These are phyloP conservation scores for Cadophora sp. DNA, from an alignment of 2,329 filamentous ascomycete genomes.

Conservation along the genomic window DNA sequence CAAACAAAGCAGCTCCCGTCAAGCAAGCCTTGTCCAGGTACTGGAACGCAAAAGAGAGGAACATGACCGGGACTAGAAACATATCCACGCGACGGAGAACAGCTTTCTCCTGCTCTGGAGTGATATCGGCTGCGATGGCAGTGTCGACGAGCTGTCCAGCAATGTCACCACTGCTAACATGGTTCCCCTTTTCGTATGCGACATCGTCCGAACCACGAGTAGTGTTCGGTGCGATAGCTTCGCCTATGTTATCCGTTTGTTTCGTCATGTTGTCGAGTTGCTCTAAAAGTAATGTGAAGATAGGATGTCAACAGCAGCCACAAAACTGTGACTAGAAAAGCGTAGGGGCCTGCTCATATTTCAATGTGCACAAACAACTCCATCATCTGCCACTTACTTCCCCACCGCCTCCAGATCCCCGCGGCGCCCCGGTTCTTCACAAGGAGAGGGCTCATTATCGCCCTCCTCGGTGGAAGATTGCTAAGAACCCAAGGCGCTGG, in stretches of 20 bases:
- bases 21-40: slow-evolving; percentile 35
- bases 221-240: slow-evolving; percentile 6
- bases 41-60: slow-evolving; percentile 41
- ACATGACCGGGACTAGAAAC: slow-evolving; percentile 49
- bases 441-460: neutral
- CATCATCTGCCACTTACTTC: neutral
- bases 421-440: slow-evolving; percentile 1
- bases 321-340: neutral
- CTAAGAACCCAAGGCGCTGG: slow-evolving; percentile 7
- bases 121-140: slow-evolving; percentile 22
- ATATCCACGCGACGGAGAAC: slow-evolving; percentile 40
- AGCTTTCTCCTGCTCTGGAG: slow-evolving; percentile 22
- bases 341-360: neutral
- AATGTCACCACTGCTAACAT: neutral
- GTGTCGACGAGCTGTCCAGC: slow-evolving; percentile 12
- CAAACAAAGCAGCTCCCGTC: slow-evolving; percentile 21
- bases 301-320: neutral
- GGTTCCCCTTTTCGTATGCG: neutral
- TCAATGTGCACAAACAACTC: neutral
- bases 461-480: neutral
- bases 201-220: slow-evolving; percentile 11
- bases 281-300: too few relatives aligned
- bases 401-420: neutral
- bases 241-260: neutral
- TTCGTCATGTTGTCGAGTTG: neutral